Conservation (phyloP, 139 green algal species). For the Microglena sp. region DNA sequence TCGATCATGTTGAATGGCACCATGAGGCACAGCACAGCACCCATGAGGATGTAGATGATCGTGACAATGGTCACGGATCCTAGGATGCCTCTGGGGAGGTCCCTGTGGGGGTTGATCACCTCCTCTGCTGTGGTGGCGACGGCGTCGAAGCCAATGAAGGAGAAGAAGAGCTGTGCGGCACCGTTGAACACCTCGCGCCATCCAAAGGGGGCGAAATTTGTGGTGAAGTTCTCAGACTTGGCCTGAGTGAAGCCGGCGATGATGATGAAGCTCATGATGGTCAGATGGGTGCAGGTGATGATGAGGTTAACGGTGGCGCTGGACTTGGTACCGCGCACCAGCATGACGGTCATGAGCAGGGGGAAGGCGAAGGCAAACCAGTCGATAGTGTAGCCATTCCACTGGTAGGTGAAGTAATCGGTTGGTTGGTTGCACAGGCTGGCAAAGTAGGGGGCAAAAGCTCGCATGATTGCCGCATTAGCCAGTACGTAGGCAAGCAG, state of each 20-base stretch:
- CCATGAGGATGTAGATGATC: not conserved
- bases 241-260: slow-evolving; percentile 25
- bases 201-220: no score
- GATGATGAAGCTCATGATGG: slow-evolving; percentile 38
- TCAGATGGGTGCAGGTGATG: not conserved
- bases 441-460: slow-evolving; percentile 54
- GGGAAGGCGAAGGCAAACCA: not conserved
- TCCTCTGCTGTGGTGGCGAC: slow-evolving; percentile 66
- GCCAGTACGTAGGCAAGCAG: slow-evolving; percentile 61
- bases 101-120: slow-evolving; percentile 14
- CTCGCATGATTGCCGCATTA: slow-evolving; percentile 42
- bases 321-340: slow-evolving; percentile 37
- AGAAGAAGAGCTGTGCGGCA: slow-evolving; percentile 48
- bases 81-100: slow-evolving; percentile 49
- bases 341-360: not conserved
- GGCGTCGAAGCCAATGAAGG: slow-evolving; percentile 38
- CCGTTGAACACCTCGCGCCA: slow-evolving; percentile 34
- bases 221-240: not conserved
- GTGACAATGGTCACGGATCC: slow-evolving; percentile 23
- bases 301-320: no score
- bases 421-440: slow-evolving; percentile 5
- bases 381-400: not conserved
- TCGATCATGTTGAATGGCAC: no score
- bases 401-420: not conserved
- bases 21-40: slow-evolving; percentile 15